These are phyloP conservation scores for Acanthamoeba lugdunensis DNA, from an alignment of 208 protist genomes.

Conservation along the genomic window DNA sequence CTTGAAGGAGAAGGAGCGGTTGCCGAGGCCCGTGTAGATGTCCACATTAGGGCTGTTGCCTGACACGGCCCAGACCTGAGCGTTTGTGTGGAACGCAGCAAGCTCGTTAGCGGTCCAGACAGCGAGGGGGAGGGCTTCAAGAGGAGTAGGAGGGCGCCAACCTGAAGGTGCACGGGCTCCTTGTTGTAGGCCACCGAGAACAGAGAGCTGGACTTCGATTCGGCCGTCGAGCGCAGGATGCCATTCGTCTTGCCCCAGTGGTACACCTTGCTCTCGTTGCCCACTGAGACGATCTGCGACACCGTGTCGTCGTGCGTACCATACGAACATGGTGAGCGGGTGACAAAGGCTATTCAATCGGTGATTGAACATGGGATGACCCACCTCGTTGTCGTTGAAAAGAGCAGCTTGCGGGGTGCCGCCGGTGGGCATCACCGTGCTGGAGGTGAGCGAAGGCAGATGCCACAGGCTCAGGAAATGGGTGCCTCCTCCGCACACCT, in stretches of 20 bases:
- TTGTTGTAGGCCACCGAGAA: constrained; percentile 49
- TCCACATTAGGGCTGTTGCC: constrained; percentile 23
- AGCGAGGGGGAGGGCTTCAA: not conserved
- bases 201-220: constrained; percentile 11
- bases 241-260: constrained; percentile 41
- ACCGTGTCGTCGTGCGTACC: not conserved
- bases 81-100: not conserved
- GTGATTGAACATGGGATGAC: not conserved
- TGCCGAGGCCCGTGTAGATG: constrained; percentile 34
- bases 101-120: not conserved
- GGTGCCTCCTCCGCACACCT: constrained; percentile 16
- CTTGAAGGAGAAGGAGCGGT: constrained; percentile 51
- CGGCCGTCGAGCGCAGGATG: not conserved
- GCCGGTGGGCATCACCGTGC: constrained; percentile 34
- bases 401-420: not conserved
- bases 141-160: not conserved
- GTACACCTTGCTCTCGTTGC: constrained; percentile 25
- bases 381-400: constrained; percentile 12
- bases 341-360: not conserved
- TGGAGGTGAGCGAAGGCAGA: constrained; percentile 20
- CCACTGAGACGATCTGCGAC: constrained; percentile 24
- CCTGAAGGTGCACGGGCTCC: constrained; percentile 31
- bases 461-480: constrained; percentile 42
- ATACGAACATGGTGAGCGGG: not conserved
- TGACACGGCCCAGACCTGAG: not conserved